Evolutionary conservation across 176 grass and related monocot species (phyloP).

Genomic region (Alopecurus myosuroides): DNA sequence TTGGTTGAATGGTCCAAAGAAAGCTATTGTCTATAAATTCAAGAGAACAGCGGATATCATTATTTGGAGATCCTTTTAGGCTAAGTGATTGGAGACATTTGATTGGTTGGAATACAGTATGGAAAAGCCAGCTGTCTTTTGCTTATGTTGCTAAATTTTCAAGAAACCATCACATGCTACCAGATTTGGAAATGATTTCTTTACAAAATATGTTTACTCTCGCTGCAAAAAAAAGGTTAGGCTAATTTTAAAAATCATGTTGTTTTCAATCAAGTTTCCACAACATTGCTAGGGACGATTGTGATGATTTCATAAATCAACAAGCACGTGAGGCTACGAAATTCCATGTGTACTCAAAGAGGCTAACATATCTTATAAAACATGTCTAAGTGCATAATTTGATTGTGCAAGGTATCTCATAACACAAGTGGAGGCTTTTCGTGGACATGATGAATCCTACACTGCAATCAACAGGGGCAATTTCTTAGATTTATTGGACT

Average conservation of each 20-base stretch:
- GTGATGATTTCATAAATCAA: not conserved
- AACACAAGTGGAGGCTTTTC: not conserved
- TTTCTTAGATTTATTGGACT: not conserved
- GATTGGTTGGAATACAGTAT: not conserved
- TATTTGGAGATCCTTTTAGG: not conserved
- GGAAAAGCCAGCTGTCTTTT: not conserved
- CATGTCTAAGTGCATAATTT: not conserved
- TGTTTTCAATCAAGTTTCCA: not conserved
- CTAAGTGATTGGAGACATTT: not conserved
- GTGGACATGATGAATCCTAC: not conserved
- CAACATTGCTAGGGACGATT: not conserved
- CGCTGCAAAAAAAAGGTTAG: not conserved
- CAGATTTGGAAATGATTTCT: not conserved
- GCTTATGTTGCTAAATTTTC: not conserved
- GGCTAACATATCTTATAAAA: not conserved
- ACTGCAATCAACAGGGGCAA: not conserved
- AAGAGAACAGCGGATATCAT: not conserved
- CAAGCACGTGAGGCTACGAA: not conserved
- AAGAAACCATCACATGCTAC: not conserved
- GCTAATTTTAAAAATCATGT: not conserved
- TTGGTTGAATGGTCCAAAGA: not conserved
- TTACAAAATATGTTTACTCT: not conserved
- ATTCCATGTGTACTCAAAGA: not conserved
- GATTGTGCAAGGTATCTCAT: not conserved
- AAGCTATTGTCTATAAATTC: not conserved